Conservation (phyloP, 179 eudicot species). For the Sideroxylon spinosum region DNA sequence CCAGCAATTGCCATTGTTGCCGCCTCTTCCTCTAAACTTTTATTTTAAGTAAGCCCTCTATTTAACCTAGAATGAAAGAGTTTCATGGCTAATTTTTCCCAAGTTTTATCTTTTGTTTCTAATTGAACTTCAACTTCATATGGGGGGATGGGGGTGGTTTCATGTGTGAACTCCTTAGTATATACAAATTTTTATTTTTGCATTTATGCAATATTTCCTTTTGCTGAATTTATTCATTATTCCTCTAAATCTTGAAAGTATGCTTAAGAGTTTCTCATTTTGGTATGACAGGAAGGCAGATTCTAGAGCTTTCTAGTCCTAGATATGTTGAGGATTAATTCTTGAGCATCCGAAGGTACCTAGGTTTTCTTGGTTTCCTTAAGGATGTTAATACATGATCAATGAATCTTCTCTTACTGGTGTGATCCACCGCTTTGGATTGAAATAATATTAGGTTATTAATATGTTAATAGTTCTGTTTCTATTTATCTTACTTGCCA, state of each 20-base stretch:
- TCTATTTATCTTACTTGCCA: too few species aligned
- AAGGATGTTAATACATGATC: too few species aligned
- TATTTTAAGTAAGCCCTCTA: constrained; percentile 8
- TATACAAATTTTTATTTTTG: neutral
- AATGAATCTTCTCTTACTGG: too few species aligned
- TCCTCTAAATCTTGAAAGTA: neutral
- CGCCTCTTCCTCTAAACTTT: neutral
- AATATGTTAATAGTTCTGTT: too few species aligned
- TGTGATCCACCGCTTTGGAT: too few species aligned
- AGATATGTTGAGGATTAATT: constrained; percentile 76
- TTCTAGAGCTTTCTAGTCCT: constrained; percentile 78
- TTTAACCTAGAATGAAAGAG: neutral
- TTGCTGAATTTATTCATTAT: neutral
- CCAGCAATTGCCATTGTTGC: neutral
- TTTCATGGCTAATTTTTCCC: neutral
- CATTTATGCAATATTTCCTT: neutral
- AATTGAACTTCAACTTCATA: neutral
- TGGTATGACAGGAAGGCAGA: constrained; percentile 89
- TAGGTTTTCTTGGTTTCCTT: neutral
- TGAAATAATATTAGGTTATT: too few species aligned
- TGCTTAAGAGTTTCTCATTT: constrained; percentile 25
- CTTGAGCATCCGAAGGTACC: constrained; percentile 75
- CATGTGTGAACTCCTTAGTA: neutral
- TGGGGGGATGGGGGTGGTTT: neutral
- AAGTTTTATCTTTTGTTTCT: neutral